phyloP scores from a whole-genome alignment of 225 moss, liverwort and hornwort genomes.

The Takakia lepidozioides region DNA sequence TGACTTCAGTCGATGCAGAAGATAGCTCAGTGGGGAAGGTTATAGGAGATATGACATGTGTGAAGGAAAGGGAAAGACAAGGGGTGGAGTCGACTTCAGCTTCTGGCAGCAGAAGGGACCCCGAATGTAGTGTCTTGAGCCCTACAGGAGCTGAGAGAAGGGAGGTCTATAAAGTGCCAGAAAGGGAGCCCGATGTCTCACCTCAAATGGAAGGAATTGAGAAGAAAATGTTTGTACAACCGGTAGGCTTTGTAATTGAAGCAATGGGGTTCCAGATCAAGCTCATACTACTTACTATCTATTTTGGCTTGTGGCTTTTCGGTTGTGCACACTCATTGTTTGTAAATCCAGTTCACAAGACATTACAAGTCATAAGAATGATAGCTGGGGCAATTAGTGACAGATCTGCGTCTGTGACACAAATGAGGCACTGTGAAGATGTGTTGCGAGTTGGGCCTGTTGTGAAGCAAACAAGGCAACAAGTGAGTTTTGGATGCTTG shows the following conservation, averaged over 20 bases:
- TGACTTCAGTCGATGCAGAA: no score
- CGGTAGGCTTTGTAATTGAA: slow-evolving; percentile 56
- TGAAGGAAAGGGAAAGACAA: no score
- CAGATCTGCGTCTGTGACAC: slow-evolving; percentile 37
- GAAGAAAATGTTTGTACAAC: slow-evolving; percentile 47
- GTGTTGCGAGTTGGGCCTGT: slow-evolving; percentile 46
- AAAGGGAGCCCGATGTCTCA: slow-evolving; percentile 24
- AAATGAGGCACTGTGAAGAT: slow-evolving; percentile 34
- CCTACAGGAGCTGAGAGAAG: slow-evolving; percentile 14
- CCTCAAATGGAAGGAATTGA: slow-evolving; percentile 23
- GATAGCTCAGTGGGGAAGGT: no score
- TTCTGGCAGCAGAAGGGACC: no score
- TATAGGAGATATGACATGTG: no score
- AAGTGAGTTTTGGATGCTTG: slow-evolving; percentile 59
- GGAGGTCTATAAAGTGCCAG: slow-evolving; percentile 52
- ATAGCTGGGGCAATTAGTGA: slow-evolving; percentile 44
- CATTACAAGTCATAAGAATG: slow-evolving; percentile 34
- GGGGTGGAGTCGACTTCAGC: no score
- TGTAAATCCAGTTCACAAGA: slow-evolving; percentile 44
- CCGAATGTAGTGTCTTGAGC: no score
- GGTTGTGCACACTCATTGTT: slow-evolving; percentile 28
- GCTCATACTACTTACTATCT: slow-evolving; percentile 42
- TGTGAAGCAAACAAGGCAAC: slow-evolving; percentile 39
- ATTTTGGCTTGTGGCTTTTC: slow-evolving; percentile 52
- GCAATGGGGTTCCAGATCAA: slow-evolving; percentile 65